Evolutionary conservation across 805 yeast species (phyloP).

Genomic region (Yamadazyma scolyti): DNA sequence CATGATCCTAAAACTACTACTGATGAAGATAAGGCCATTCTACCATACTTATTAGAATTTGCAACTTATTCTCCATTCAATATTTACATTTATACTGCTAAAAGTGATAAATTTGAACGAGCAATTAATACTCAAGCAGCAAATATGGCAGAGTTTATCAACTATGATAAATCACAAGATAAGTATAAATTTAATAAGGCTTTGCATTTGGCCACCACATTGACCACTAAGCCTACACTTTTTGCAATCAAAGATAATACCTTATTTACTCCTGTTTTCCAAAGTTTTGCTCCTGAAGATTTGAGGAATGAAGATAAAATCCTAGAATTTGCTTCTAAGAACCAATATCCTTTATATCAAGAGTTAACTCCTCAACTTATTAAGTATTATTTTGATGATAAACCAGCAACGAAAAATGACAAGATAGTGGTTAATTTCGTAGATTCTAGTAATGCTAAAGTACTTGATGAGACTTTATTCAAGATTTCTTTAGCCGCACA

Average conservation of each 20-base stretch:
- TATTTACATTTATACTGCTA: constrained; percentile 49
- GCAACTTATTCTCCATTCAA: constrained; percentile 52
- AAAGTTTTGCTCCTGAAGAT: constrained; percentile 62
- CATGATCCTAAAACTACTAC: constrained; percentile 49
- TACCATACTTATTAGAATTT: constrained; percentile 60
- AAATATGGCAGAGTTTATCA: constrained; percentile 39
- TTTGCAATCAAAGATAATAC: constrained; percentile 57
- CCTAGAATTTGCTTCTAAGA: constrained; percentile 45
- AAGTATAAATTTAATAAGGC: constrained; percentile 39
- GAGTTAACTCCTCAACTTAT: constrained; percentile 44
- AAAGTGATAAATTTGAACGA: constrained; percentile 38
- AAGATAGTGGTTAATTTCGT: constrained; percentile 51
- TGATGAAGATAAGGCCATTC: constrained; percentile 59
- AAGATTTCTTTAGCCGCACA: constrained; percentile 45
- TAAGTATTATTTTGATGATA: constrained; percentile 31
- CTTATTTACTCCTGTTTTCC: constrained; percentile 49
- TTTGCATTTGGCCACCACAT: constrained; percentile 46
- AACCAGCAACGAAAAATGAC: constrained; percentile 20
- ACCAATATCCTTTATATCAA: constrained; percentile 49
- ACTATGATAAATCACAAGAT: constrained; percentile 35
- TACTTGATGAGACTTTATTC: constrained; percentile 29
- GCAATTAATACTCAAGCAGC: constrained; percentile 40
- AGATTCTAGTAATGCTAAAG: constrained; percentile 34
- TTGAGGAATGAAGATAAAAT: constrained; percentile 49
- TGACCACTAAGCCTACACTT: constrained; percentile 61